These are phyloP conservation scores for Phytophthora citrophthora DNA, from an alignment of 352 stramenopile genomes.

Conservation along the genomic window DNA sequence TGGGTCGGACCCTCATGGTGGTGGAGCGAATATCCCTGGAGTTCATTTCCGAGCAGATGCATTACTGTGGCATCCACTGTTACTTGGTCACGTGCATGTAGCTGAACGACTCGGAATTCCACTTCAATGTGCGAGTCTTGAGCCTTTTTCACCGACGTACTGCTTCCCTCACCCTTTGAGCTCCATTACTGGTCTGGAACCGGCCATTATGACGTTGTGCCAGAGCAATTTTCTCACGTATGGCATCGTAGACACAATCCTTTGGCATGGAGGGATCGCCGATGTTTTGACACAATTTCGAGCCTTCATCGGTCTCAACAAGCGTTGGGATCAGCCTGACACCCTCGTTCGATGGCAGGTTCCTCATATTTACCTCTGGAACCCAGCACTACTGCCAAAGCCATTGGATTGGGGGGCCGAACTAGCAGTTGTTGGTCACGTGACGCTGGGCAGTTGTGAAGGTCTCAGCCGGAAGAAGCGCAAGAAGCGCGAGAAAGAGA, in stretches of 20 bases:
- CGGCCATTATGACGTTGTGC: constrained; percentile 38
- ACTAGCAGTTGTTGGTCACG: constrained; percentile 44
- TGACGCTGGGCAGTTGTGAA: constrained; percentile 20
- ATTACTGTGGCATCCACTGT: constrained; percentile 48
- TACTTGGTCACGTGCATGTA: constrained; percentile 56
- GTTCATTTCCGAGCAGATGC: constrained; percentile 49
- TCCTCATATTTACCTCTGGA: constrained; percentile 60
- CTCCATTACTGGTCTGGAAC: constrained; percentile 17
- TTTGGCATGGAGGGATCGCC: constrained; percentile 40
- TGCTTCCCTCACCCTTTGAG: constrained; percentile 52
- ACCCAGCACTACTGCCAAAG: constrained; percentile 40
- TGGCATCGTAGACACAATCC: constrained; percentile 31
- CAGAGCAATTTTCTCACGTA: constrained; percentile 47
- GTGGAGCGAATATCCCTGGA: constrained; percentile 31
- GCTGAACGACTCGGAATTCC: constrained; percentile 56
- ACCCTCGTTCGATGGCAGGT: constrained; percentile 44
- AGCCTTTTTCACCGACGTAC: constrained; percentile 47
- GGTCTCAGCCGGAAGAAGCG: constrained; percentile 23
- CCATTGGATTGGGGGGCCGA: constrained; percentile 56
- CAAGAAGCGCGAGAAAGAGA: constrained; percentile 30
- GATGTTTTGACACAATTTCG: constrained; percentile 53
- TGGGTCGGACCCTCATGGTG: constrained; percentile 45
- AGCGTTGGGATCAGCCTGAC: constrained; percentile 29
- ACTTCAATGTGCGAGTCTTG: constrained; percentile 49
- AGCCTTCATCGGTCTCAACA: constrained; percentile 43